These are phyloP conservation scores for Cutaneotrichosporon sp. DNA, from an alignment of 1,284 basidiomycete genomes.

Conservation along the genomic window DNA sequence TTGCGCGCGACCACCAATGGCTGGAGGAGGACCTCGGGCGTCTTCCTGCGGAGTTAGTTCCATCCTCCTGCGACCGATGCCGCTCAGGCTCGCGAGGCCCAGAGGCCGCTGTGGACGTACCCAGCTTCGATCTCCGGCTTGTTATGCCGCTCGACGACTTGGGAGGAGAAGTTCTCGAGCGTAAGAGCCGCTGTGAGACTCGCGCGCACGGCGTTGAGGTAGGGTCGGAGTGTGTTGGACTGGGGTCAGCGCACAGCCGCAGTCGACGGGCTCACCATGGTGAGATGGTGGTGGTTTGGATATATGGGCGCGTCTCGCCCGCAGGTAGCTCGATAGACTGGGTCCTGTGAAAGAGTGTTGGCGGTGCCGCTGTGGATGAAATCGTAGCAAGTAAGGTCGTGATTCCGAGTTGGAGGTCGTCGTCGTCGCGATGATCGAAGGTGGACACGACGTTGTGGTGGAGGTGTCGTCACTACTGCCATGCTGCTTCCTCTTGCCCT, in stretches of 20 bases:
- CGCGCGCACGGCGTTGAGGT: constrained; percentile 90
- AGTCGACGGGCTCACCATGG: constrained; percentile 7
- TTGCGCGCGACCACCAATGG: constrained; percentile 92
- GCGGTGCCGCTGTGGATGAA: too few species aligned
- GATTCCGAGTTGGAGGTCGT: neutral
- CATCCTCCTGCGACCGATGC: too few species aligned
- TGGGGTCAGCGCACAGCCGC: constrained; percentile 20
- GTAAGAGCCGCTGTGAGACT: constrained; percentile 96
- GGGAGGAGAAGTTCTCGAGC: constrained; percentile 94
- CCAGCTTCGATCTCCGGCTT: constrained; percentile 86
- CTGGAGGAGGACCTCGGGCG: constrained; percentile 89
- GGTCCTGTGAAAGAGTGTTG: neutral
- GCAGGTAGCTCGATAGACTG: neutral
- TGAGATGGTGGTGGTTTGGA: neutral
- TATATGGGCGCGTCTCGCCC: neutral
- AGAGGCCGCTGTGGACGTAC: too few species aligned
- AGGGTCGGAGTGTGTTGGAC: constrained; percentile 76
- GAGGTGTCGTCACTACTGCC: neutral
- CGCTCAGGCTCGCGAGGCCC: too few species aligned
- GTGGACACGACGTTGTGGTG: neutral
- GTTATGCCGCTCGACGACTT: constrained; percentile 95
- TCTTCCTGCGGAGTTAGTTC: too few species aligned
- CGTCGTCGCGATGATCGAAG: neutral
- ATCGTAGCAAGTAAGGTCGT: neutral
- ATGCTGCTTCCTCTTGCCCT: neutral